Evolutionary conservation across 129 eudicot genomes (phyloP).

Genomic region (Flaveria brownii): DNA sequence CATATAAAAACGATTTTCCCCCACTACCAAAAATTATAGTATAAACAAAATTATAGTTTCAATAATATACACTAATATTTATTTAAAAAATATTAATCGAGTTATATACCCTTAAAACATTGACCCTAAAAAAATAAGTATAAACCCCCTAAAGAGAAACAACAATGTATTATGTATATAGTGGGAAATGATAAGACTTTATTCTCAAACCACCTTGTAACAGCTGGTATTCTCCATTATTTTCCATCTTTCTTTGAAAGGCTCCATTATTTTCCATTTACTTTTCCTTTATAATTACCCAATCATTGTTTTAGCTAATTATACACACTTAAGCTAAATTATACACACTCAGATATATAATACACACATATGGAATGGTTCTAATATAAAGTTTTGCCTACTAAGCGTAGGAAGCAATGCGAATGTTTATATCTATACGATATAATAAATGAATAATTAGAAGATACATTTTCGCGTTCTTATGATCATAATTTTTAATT

Average conservation of each 20-base stretch:
- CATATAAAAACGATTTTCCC: background rate
- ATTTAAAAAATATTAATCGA: background rate
- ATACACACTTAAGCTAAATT: background rate
- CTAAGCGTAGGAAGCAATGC: no score
- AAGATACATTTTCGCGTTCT: no score
- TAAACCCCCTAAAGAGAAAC: background rate
- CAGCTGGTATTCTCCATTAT: slow-evolving; percentile 37
- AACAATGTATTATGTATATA: background rate
- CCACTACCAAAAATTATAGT: background rate
- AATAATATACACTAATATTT: background rate
- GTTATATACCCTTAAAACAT: background rate
- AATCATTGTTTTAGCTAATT: slow-evolving; percentile 8
- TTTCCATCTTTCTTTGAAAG: background rate
- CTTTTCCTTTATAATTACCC: slow-evolving; percentile 20
- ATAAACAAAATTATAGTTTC: background rate
- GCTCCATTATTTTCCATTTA: slow-evolving; percentile 33
- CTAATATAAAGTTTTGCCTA: no score
- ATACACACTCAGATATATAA: background rate
- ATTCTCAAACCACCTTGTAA: slow-evolving; percentile 23
- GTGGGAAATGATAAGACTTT: slow-evolving; percentile 16
- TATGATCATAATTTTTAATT: no score
- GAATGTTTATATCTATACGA: no score
- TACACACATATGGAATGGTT: no score
- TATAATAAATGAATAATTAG: no score
- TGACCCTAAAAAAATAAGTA: background rate